These are phyloP conservation scores for Pseudogymnoascus sp. DNA, from an alignment of 2,329 filamentous ascomycete genomes.

Conservation along the genomic window DNA sequence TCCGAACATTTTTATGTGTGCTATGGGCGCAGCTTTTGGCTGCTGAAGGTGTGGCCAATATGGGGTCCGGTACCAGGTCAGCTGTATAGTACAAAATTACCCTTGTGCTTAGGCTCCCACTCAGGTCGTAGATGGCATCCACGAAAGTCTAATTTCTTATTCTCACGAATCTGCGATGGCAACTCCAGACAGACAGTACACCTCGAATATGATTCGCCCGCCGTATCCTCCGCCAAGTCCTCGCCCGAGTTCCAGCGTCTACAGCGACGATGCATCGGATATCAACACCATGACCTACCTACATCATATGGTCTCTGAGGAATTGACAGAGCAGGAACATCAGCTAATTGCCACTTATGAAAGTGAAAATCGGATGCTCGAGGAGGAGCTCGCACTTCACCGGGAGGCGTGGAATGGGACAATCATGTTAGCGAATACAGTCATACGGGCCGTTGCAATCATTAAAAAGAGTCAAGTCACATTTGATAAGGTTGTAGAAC, in stretches of 20 bases:
- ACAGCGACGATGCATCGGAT: background rate
- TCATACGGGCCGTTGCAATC: background rate
- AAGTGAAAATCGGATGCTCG: slow-evolving; percentile 15
- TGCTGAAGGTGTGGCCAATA: no score
- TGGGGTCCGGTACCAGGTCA: no score
- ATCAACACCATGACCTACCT: slow-evolving; percentile 14
- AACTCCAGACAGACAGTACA: no score
- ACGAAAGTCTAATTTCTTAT: background rate
- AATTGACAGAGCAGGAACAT: slow-evolving; percentile 14
- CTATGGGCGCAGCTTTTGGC: background rate
- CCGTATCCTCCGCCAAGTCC: slow-evolving; percentile 1
- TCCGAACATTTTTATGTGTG: no score
- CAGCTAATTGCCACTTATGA: slow-evolving; percentile 13
- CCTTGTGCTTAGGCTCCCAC: no score
- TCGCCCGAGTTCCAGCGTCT: slow-evolving; percentile 11
- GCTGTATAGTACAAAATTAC: no score
- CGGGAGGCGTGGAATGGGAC: slow-evolving; percentile 11
- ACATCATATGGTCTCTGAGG: slow-evolving; percentile 13
- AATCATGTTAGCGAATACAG: slow-evolving; percentile 14
- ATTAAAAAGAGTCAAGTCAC: slow-evolving; percentile 14
- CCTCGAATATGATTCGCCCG: no score
- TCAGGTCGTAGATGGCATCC: no score
- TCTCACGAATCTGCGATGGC: background rate
- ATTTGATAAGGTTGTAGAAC: slow-evolving; percentile 11
- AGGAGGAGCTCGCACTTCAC: slow-evolving; percentile 14